phyloP scores from a whole-genome alignment of 805 yeast species.

The Schizosaccharomyces cryophilus region DNA sequence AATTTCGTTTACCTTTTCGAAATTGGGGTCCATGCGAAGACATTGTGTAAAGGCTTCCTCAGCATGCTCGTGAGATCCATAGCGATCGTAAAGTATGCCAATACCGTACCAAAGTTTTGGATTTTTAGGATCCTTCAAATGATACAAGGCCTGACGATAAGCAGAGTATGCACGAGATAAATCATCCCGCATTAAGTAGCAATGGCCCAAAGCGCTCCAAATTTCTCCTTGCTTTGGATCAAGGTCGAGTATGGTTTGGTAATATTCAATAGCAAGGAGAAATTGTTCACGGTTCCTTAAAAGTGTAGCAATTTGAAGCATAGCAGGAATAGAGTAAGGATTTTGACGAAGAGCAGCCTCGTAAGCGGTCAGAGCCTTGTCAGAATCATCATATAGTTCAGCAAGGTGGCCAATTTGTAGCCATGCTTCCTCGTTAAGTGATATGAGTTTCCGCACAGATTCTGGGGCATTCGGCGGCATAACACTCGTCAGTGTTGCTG shows the following conservation, averaged over 20 bases:
- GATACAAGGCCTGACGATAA: constrained; percentile 84
- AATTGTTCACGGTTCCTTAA: constrained; percentile 77
- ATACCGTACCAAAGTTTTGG: constrained; percentile 98
- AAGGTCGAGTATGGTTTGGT: constrained; percentile 60
- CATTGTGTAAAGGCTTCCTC: constrained; percentile 96
- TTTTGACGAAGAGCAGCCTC: constrained; percentile 69
- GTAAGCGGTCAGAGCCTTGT: constrained; percentile 68
- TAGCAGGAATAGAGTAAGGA: constrained; percentile 64
- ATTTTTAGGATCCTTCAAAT: constrained; percentile 74
- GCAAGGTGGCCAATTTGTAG: constrained; percentile 37
- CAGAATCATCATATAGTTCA: constrained; percentile 68
- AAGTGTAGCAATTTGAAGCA: constrained; percentile 66
- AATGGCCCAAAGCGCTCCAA: constrained; percentile 78
- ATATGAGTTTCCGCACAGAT: constrained; percentile 9
- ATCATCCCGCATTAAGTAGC: constrained; percentile 90
- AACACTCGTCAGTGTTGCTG: background rate
- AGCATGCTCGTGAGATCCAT: constrained; percentile 89
- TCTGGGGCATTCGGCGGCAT: background rate
- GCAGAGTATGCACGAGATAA: constrained; percentile 87
- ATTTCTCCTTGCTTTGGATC: constrained; percentile 82
- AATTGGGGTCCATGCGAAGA: constrained; percentile 80
- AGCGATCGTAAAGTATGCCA: constrained; percentile 85
- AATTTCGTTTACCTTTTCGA: constrained; percentile 88
- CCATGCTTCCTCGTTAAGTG: constrained; percentile 10
- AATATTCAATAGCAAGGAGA: constrained; percentile 81